Evolutionary conservation across 1,284 basidiomycete species (phyloP).

Genomic region (Leccinum pseudoinsigne): DNA sequence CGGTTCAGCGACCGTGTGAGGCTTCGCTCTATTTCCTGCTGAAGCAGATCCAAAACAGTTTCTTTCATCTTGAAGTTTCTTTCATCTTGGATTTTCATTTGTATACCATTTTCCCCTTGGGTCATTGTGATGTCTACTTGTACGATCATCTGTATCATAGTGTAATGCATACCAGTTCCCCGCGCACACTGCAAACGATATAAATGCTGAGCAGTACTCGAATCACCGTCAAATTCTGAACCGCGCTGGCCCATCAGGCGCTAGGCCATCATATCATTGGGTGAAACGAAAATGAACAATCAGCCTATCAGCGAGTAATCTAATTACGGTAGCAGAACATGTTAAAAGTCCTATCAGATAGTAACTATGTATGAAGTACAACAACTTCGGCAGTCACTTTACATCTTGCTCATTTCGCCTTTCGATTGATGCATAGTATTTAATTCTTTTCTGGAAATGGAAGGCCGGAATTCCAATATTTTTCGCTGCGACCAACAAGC

Average conservation of each 20-base stretch:
- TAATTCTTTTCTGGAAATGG: too few species aligned
- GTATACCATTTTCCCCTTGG: neutral
- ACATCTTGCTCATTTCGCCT: too few species aligned
- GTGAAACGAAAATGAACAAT: neutral
- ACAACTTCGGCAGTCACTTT: too few species aligned
- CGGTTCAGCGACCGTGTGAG: slow-evolving; percentile 17
- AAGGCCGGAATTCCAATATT: too few species aligned
- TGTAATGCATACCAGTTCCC: neutral
- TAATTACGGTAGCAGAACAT: too few species aligned
- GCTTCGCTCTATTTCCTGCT: slow-evolving; percentile 9
- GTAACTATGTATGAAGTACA: too few species aligned
- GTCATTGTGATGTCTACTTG: neutral
- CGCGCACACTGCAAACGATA: neutral
- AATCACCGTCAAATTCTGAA: neutral
- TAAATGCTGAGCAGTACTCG: neutral
- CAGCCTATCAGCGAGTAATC: neutral
- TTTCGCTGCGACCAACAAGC: too few species aligned
- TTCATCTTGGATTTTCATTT: neutral
- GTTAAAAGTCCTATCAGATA: too few species aligned
- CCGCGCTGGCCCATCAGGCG: neutral
- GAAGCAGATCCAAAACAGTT: neutral
- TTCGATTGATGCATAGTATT: too few species aligned
- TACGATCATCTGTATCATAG: neutral
- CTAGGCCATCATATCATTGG: neutral
- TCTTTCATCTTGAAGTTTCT: neutral